Conservation (phyloP, 306 rosid genomes). For the Argentina anserina region DNA sequence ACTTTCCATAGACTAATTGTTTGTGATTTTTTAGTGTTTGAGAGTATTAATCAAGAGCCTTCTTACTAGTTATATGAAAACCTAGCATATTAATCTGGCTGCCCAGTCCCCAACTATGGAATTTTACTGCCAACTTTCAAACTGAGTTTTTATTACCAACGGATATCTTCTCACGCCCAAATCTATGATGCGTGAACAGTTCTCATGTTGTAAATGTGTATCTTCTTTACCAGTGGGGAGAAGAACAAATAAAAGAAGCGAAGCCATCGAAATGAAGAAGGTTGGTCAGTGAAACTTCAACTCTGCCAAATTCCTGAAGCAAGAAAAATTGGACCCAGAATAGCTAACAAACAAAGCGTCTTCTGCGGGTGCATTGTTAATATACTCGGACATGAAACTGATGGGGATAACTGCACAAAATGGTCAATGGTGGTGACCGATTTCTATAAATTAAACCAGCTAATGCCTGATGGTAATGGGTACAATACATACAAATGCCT, state of each 20-base stretch:
- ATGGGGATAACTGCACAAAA: constrained; percentile 16
- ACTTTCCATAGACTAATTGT: no score
- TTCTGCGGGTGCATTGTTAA: not conserved
- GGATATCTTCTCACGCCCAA: not conserved
- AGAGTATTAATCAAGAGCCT: no score
- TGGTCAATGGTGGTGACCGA: constrained; percentile 25
- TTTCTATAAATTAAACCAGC: constrained; percentile 9
- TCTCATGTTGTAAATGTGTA: no score
- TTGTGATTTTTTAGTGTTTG: no score
- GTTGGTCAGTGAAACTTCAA: not conserved
- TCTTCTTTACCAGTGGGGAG: not conserved
- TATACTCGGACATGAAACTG: not conserved
- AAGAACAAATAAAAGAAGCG: no score
- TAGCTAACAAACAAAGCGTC: not conserved
- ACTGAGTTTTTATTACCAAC: not conserved
- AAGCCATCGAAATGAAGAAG: not conserved
- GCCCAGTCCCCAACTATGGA: no score
- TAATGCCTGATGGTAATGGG: constrained; percentile 3
- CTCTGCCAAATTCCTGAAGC: not conserved
- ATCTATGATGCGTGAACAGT: not conserved
- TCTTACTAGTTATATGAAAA: no score
- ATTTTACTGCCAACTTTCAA: not conserved
- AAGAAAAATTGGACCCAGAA: not conserved
- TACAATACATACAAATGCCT: constrained; percentile 25
- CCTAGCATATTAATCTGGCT: no score